Conservation (phyloP, 306 rosid species). For the Malus sylvestris region DNA sequence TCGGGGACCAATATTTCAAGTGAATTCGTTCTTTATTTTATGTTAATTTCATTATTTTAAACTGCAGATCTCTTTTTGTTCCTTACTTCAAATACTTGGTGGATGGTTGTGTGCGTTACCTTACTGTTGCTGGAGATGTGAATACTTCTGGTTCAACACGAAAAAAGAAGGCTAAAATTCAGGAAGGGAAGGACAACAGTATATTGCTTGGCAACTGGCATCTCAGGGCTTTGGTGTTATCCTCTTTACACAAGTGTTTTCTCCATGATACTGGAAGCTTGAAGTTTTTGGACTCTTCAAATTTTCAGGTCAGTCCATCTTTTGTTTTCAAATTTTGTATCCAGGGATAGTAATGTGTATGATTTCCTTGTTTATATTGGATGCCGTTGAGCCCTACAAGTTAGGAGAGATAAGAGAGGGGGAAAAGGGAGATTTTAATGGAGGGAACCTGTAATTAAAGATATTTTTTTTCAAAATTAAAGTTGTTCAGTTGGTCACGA, state of each 20-base stretch:
- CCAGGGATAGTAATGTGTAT: neutral
- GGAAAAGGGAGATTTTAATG: neutral
- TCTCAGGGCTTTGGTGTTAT: conserved; percentile 62
- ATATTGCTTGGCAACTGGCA: conserved; percentile 59
- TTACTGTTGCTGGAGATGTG: conserved; percentile 40
- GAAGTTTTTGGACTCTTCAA: conserved; percentile 75
- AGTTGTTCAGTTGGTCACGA: neutral
- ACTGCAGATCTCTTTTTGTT: conserved; percentile 81
- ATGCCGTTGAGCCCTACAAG: neutral
- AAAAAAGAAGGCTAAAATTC: conserved; percentile 69
- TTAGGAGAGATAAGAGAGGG: neutral
- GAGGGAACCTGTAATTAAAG: neutral
- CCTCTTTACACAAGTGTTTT: conserved; percentile 83
- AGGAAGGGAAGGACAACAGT: conserved; percentile 32
- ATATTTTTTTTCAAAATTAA: neutral
- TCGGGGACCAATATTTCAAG: neutral
- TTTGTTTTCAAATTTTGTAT: neutral
- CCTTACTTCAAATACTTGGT: conserved; percentile 90
- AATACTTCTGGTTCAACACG: conserved; percentile 26
- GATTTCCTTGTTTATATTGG: neutral
- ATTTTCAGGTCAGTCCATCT: conserved; percentile 60
- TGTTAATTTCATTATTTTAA: neutral
- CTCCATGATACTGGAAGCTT: conserved; percentile 72
- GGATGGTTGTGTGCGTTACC: conserved; percentile 60
- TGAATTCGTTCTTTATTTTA: neutral